A percentile compares a stretch with the other conserved stretches of the same genome.
These are phyloP conservation scores for Starmerella khaoyaiensis DNA, from an alignment of 805 yeast species.

Conservation along the genomic window DNA sequence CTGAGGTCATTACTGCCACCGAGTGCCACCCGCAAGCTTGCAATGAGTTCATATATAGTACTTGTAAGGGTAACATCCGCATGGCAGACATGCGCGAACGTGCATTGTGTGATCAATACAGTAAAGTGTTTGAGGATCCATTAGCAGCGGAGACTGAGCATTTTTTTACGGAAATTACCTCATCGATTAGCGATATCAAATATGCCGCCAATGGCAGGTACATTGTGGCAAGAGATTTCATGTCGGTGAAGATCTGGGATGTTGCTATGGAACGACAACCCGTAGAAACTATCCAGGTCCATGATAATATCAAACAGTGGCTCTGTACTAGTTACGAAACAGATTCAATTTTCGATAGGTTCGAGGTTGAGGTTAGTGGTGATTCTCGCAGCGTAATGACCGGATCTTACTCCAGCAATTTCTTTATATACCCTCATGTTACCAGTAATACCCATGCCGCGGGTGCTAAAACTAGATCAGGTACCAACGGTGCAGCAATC, in stretches of 20 bases:
- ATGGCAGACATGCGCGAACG: slow-evolving; percentile 92
- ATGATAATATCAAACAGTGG: slow-evolving; percentile 84
- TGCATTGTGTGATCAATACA: slow-evolving; percentile 83
- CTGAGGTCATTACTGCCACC: slow-evolving; percentile 93
- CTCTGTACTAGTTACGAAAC: slow-evolving; percentile 96
- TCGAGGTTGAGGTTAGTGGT: slow-evolving; percentile 90
- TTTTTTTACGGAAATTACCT: slow-evolving; percentile 93
- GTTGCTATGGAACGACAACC: slow-evolving; percentile 94
- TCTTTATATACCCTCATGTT: slow-evolving; percentile 89
- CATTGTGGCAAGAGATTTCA: slow-evolving; percentile 91
- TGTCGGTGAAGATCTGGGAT: slow-evolving; percentile 98
- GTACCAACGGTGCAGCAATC: slow-evolving; percentile 1
- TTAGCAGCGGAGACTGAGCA: slow-evolving; percentile 86
- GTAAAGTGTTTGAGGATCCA: slow-evolving; percentile 75
- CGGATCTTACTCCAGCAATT: slow-evolving; percentile 93
- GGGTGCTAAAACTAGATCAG: neutral
- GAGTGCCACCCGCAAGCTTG: slow-evolving; percentile 91
- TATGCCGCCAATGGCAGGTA: slow-evolving; percentile 86
- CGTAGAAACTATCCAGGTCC: slow-evolving; percentile 83
- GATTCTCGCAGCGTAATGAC: slow-evolving; percentile 89
- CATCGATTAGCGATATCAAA: slow-evolving; percentile 85
- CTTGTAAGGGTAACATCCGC: slow-evolving; percentile 90
- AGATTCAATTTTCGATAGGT: slow-evolving; percentile 96
- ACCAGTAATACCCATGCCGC: slow-evolving; percentile 13
- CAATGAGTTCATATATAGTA: slow-evolving; percentile 87